Evolutionary conservation across 2,329 filamentous ascomycete genomes (phyloP).

Genomic region (Calonectria pseudoreteaudii): DNA sequence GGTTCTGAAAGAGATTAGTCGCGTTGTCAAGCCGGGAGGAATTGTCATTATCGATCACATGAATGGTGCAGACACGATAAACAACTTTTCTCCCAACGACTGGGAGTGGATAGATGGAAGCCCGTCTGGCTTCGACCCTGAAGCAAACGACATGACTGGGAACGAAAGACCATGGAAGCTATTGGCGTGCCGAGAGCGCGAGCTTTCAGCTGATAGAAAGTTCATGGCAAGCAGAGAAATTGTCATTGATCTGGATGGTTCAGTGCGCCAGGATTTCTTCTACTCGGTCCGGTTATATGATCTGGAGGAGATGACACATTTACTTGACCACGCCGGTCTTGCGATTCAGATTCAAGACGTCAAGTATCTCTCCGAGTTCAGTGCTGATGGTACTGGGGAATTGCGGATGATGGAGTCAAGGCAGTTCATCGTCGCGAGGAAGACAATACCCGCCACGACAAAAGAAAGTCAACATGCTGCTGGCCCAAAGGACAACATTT

Average conservation of each 20-base stretch:
- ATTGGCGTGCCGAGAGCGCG: not conserved
- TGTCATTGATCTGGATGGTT: not conserved
- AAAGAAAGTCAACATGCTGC: not conserved
- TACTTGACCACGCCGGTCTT: not conserved
- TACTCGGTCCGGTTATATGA: not conserved
- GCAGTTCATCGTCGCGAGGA: not conserved
- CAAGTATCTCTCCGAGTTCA: not conserved
- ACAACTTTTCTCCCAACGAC: not conserved
- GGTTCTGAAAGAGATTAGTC: not conserved
- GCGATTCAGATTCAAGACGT: not conserved
- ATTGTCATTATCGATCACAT: slow-evolving; percentile 1
- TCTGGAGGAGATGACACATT: not conserved
- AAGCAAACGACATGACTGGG: not conserved
- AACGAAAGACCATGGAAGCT: not conserved
- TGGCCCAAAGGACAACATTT: not conserved
- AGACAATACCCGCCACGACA: not conserved
- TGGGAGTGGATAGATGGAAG: not conserved
- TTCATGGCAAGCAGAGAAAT: slow-evolving; percentile 4
- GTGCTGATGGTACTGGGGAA: not conserved
- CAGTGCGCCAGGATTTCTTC: not conserved
- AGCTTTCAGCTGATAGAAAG: not conserved
- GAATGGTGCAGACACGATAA: not conserved
- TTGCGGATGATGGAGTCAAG: not conserved
- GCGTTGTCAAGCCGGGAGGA: not conserved
- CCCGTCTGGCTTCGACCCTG: not conserved